These are phyloP conservation scores for Acanthamoeba sp. DNA, from an alignment of 208 protist genomes.

Conservation along the genomic window DNA sequence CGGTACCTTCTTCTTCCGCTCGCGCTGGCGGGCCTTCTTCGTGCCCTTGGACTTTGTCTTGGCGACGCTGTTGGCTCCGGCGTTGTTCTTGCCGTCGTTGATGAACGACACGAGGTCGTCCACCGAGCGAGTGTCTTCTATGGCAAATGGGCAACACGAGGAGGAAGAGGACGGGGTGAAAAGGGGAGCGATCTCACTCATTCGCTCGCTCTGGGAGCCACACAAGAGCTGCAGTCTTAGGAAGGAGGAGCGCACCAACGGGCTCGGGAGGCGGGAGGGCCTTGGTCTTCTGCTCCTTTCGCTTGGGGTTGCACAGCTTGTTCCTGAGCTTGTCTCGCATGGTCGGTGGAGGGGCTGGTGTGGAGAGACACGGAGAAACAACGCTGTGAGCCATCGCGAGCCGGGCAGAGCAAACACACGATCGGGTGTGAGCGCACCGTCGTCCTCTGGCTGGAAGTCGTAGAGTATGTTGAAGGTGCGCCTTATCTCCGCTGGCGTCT, in stretches of 20 bases:
- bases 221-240: background rate
- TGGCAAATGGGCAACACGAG: background rate
- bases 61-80: background rate
- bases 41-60: background rate
- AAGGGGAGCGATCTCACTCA: no score
- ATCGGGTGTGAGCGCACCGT: constrained; percentile 20
- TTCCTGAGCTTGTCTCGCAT: constrained; percentile 67
- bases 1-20: constrained; percentile 34
- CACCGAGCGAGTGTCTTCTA: constrained; percentile 58
- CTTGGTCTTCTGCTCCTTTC: constrained; percentile 38
- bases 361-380: constrained; percentile 18
- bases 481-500: constrained; percentile 70
- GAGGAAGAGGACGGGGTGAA: background rate
- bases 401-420: background rate
- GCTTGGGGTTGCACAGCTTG: constrained; percentile 69
- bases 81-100: constrained; percentile 7
- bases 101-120: constrained; percentile 65
- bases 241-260: background rate
- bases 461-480: constrained; percentile 74
- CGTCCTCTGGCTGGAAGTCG: constrained; percentile 69
- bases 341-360: constrained; percentile 59
- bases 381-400: background rate
- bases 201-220: background rate
- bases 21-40: constrained; percentile 1
- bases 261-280: background rate